Evolutionary conservation across 2,329 filamentous ascomycete species (phyloP).

Genomic region (Dothistroma pini): DNA sequence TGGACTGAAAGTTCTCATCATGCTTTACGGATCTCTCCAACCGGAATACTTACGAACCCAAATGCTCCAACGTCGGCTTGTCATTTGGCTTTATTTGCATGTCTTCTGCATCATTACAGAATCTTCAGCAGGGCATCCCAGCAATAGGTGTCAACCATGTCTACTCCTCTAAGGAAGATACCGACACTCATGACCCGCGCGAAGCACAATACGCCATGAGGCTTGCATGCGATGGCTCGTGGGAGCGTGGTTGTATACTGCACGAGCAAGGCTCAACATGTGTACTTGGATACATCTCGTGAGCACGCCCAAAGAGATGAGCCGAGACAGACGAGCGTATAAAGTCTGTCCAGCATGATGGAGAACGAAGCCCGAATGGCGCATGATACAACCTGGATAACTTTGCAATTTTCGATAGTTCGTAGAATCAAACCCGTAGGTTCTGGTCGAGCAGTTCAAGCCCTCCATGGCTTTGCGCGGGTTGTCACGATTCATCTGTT

Average conservation of each 20-base stretch:
- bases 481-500: not conserved
- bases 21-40: not conserved
- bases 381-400: not conserved
- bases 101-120: not conserved
- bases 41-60: not conserved
- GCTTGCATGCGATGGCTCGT: not conserved
- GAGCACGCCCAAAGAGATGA: no score
- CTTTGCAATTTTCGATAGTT: not conserved
- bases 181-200: not conserved
- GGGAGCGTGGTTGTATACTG: conserved; percentile 7
- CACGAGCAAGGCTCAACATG: not conserved
- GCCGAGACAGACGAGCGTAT: not conserved
- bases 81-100: not conserved
- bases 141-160: conserved; percentile 3
- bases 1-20: not conserved
- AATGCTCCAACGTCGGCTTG: conserved; percentile 1
- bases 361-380: not conserved
- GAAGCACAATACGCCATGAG: not conserved
- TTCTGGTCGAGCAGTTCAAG: not conserved
- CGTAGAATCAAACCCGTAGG: not conserved
- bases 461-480: not conserved
- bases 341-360: not conserved
- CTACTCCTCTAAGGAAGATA: not conserved
- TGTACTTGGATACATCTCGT: no score
- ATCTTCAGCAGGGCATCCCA: conserved; percentile 4